These are phyloP conservation scores for Mycena vulgaris DNA, from an alignment of 768 basidiomycete species.

Conservation along the genomic window DNA sequence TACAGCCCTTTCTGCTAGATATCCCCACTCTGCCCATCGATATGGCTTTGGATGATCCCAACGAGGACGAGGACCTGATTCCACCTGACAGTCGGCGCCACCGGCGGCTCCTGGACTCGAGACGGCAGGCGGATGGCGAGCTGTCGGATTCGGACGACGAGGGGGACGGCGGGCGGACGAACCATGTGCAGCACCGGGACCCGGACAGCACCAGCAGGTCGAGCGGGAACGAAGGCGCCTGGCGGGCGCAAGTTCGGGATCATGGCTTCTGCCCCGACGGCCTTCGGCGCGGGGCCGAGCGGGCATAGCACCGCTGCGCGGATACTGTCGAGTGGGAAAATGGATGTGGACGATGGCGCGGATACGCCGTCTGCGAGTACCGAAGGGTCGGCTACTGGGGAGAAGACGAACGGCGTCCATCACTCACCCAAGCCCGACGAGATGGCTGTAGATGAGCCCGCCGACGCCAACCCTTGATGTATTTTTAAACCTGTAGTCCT, in stretches of 20 bases:
- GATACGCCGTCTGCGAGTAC: conserved; percentile 53
- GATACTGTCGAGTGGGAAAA: conserved; percentile 56
- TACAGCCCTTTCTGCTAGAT: conserved; percentile 60
- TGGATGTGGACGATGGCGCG: conserved; percentile 53
- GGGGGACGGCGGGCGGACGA: conserved; percentile 87
- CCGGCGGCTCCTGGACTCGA: conserved; percentile 82
- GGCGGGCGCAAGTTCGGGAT: conserved; percentile 76
- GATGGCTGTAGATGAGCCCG: conserved; percentile 43
- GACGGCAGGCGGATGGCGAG: conserved; percentile 88
- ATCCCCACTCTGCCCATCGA: conserved; percentile 90
- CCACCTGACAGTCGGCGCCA: conserved; percentile 84
- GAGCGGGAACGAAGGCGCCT: conserved; percentile 59
- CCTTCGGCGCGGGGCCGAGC: conserved; percentile 85
- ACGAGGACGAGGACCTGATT: conserved; percentile 87
- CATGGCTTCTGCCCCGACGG: conserved; percentile 72
- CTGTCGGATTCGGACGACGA: conserved; percentile 99
- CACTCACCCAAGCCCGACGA: conserved; percentile 34
- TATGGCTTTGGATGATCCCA: conserved; percentile 83
- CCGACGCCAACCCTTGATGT: conserved; percentile 22
- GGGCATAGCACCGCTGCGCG: conserved; percentile 72
- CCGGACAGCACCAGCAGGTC: conserved; percentile 62
- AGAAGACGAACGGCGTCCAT: conserved; percentile 29
- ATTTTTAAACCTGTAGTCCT: conserved; percentile 14
- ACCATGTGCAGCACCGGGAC: conserved; percentile 74
- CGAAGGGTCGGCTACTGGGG: conserved; percentile 39